Base-by-base conservation (phyloP, 352 stramenopile genomes). In the Globisporangium parvum region DNA sequence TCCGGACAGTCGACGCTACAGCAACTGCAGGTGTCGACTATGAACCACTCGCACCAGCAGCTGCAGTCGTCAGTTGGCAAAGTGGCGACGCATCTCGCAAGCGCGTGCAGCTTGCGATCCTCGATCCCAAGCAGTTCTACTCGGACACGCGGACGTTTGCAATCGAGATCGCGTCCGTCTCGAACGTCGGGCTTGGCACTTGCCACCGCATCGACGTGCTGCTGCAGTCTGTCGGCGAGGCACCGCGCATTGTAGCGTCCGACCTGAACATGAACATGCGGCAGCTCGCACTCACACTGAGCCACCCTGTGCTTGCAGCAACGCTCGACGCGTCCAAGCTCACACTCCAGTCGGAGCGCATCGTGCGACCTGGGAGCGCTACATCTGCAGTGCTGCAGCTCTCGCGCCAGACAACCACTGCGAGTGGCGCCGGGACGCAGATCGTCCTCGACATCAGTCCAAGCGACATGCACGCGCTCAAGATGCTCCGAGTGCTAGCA, bases 1-100 rank as follows among this genome's bases (percentile, higher is more conserved):
- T 93, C 3, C 65, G 70, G 18, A 77, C 69, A 0, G 21, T 87
- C 6, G 66, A 73, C 18, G 69, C 57, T 26, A 88, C 83, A n/a
- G 78, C 80, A n/a, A 69, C 42, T 1, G 53, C 51, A 3, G 71
- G 71, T 8, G 57, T 87, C 8, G 83, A 93, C 56, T 91, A 73
- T 52, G 64, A 70, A 2, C 33, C 70, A 6, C 23, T 90, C 3
- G 62, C 28, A 54, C 42, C 14, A 8, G n/a, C 49, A 20, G n/a
- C 31, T 31, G 24, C 39, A 15, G 15, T 47, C 20, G 23, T 58
- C 15, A 26, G 23, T 18, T 91, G 80, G 80, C 26, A 3, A 9
- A 71, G 76, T 20, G 59, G 47, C 8, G 70, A 81, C 15, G 54
- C n/a, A 10, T 41, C 59, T 0, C 53, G 62, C 37, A 87, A 91